Conservation (phyloP, 257 asterid species). For the Solanum pinnatisectum region DNA sequence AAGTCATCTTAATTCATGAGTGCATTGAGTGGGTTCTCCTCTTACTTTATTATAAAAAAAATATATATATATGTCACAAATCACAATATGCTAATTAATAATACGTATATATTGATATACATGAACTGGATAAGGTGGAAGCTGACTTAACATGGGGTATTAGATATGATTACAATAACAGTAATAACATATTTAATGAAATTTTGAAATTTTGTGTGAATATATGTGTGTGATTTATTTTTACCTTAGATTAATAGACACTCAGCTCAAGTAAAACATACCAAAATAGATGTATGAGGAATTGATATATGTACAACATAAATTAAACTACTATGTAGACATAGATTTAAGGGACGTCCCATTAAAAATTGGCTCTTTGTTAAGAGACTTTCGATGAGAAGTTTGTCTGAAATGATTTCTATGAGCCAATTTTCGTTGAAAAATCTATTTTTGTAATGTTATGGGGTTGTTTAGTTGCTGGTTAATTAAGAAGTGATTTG, state of each 20-base stretch:
- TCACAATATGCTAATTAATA: not conserved
- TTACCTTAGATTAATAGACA: not conserved
- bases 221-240: not conserved
- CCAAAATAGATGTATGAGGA: not conserved
- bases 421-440: not conserved
- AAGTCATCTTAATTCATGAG: not conserved
- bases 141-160: not conserved
- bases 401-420: not conserved
- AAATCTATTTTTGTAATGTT: not conserved
- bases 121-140: not conserved
- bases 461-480: not conserved
- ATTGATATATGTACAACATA: not conserved
- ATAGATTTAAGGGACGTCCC: not conserved
- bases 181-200: not conserved
- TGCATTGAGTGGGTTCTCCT: conserved; percentile 1
- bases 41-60: not conserved
- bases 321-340: not conserved
- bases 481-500: not conserved
- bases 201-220: not conserved
- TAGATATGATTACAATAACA: not conserved
- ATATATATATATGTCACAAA: not conserved
- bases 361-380: not conserved
- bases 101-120: not conserved
- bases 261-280: not conserved
- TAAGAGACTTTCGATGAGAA: not conserved